Percentiles rank a stretch among this genome's conserved stretches.
phyloP scores from a whole-genome alignment of 768 basidiomycete genomes.

The Leucocoprinus leucothites region DNA sequence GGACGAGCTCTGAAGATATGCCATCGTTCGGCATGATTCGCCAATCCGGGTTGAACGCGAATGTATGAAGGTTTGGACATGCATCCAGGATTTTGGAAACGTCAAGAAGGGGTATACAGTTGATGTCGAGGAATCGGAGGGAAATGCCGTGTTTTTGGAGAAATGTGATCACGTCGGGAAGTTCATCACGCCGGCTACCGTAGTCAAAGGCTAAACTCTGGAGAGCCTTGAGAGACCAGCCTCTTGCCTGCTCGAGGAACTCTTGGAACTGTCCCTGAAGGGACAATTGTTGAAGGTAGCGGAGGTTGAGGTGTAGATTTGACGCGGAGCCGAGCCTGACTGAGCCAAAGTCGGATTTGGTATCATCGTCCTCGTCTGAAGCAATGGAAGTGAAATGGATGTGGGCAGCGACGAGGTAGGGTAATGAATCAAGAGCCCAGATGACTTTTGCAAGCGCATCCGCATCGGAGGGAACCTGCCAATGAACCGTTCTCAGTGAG shows the following conservation, averaged over 20 bases:
- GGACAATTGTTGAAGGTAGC: constrained; percentile 58
- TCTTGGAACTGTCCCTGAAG: constrained; percentile 58
- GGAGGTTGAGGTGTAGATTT: constrained; percentile 50
- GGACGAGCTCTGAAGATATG: constrained; percentile 36
- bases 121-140: constrained; percentile 65
- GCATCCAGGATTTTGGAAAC: constrained; percentile 57
- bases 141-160: constrained; percentile 53
- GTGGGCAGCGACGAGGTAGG: constrained; percentile 50
- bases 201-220: constrained; percentile 56
- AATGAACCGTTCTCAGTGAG: constrained; percentile 57
- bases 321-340: constrained; percentile 60
- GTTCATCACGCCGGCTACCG: constrained; percentile 38
- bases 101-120: constrained; percentile 54
- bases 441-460: constrained; percentile 62
- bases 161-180: constrained; percentile 60
- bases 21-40: constrained; percentile 37
- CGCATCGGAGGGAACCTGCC: constrained; percentile 46
- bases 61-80: constrained; percentile 58
- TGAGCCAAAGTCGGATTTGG: constrained; percentile 27
- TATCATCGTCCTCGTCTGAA: constrained; percentile 35
- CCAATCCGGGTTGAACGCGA: constrained; percentile 80
- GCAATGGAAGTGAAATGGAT: constrained; percentile 44
- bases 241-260: constrained; percentile 65
- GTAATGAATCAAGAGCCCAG: constrained; percentile 66
- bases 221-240: constrained; percentile 65